phyloP scores from a whole-genome alignment of 2,329 filamentous ascomycete genomes.

The Curvularia hawaiiensis region DNA sequence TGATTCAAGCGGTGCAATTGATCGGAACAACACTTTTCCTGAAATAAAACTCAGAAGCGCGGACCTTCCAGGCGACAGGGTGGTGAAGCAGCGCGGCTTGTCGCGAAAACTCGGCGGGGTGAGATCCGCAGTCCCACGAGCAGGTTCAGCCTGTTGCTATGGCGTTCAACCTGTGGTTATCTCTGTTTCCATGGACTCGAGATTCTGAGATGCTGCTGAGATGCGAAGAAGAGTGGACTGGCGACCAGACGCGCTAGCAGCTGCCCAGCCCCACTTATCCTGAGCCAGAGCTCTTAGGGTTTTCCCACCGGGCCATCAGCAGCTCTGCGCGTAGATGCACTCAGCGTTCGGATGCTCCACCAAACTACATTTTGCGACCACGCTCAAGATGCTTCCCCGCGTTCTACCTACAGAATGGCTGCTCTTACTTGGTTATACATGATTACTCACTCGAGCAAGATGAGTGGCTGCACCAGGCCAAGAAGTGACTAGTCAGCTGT shows the following conservation, averaged over 20 bases:
- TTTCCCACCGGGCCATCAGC: slow-evolving; percentile 8
- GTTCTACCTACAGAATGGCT: background rate
- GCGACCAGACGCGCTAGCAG: slow-evolving; percentile 12
- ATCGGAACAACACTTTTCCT: background rate
- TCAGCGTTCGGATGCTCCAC: background rate
- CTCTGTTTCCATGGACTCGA: background rate
- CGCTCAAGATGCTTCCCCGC: background rate
- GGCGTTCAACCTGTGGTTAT: background rate
- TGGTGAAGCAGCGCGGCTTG: background rate
- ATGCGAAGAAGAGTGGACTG: slow-evolving; percentile 10
- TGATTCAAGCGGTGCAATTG: slow-evolving; percentile 11
- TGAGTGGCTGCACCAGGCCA: background rate
- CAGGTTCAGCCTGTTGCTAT: too few relatives aligned
- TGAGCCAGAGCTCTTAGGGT: slow-evolving; percentile 4
- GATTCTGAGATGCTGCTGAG: slow-evolving; percentile 4
- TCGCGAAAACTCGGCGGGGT: background rate
- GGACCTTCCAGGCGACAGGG: background rate
- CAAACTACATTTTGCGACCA: background rate
- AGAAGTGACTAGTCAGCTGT: background rate
- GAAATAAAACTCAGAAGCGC: slow-evolving; percentile 1
- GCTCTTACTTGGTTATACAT: slow-evolving; percentile 51
- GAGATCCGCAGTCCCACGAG: background rate
- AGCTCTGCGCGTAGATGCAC: background rate
- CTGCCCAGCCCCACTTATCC: slow-evolving; percentile 6
- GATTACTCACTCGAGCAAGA: background rate